Conservation (phyloP, 495 filamentous ascomycete genomes). For the Immersiella caudata region DNA sequence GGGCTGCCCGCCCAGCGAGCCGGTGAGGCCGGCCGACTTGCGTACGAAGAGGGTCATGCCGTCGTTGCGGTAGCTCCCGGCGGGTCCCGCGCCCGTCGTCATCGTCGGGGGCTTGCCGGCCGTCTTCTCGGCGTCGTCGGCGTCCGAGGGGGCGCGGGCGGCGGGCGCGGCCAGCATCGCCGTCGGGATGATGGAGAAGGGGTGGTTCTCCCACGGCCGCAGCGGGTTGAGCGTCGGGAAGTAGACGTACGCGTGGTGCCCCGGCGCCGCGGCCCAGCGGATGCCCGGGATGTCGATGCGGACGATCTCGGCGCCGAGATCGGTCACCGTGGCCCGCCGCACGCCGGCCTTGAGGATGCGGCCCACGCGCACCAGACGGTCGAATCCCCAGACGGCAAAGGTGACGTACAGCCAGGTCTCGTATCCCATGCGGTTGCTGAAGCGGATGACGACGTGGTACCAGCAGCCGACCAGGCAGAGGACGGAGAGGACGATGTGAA, state of each 20-base stretch:
- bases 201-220: conserved; percentile 54
- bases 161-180: too few species aligned
- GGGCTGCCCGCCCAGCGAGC: conserved; percentile 21
- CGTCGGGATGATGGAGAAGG: conserved; percentile 47
- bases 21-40: conserved; percentile 35
- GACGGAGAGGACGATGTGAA: conserved; percentile 45
- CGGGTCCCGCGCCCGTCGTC: conserved; percentile 1
- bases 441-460: conserved; percentile 39
- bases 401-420: conserved; percentile 51
- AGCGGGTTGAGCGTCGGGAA: conserved; percentile 46
- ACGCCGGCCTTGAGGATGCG: conserved; percentile 36
- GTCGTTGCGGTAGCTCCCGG: conserved; percentile 18
- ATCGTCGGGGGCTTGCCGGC: neutral
- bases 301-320: conserved; percentile 36
- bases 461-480: conserved; percentile 45
- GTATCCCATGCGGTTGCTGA: conserved; percentile 37
- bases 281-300: conserved; percentile 43
- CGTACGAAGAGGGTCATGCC: conserved; percentile 39
- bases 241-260: conserved; percentile 44
- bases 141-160: neutral
- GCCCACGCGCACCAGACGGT: conserved; percentile 43
- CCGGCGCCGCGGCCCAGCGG: conserved; percentile 34
- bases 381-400: conserved; percentile 49
- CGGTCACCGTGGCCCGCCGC: conserved; percentile 37
- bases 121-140: neutral